Evolutionary conservation across 306 rosid genomes (phyloP).

Genomic region (Gastrolobium villosum): DNA sequence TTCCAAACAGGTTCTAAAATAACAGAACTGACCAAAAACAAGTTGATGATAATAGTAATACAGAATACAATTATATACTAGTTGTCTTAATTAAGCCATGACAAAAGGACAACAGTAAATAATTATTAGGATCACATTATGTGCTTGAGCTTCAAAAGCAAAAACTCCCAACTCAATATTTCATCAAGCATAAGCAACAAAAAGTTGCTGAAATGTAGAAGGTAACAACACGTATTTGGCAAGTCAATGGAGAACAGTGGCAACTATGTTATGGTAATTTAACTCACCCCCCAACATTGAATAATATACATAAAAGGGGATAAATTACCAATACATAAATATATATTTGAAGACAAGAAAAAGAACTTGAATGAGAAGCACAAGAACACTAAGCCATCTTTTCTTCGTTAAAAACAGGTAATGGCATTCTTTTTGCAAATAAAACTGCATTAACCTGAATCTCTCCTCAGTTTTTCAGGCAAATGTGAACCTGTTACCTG

Average conservation of each 20-base stretch:
- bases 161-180: constrained; percentile 33
- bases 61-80: constrained; percentile 9
- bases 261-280: constrained; percentile 42
- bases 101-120: not conserved
- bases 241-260: constrained; percentile 39
- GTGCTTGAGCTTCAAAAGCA: constrained; percentile 29
- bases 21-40: not conserved
- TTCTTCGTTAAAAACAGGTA: constrained; percentile 38
- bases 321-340: constrained; percentile 46
- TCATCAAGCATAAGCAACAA: constrained; percentile 31
- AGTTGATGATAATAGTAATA: not conserved
- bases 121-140: not conserved
- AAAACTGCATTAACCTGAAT: constrained; percentile 45
- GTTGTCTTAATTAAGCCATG: not conserved
- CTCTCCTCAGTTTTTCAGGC: constrained; percentile 56
- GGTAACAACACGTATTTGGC: constrained; percentile 35
- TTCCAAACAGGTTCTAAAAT: too few relatives aligned
- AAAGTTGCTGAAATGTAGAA: constrained; percentile 43
- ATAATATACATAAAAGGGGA: constrained; percentile 62
- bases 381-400: constrained; percentile 40
- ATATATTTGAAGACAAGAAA: constrained; percentile 43
- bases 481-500: constrained; percentile 67
- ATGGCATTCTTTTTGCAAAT: constrained; percentile 30
- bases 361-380: constrained; percentile 43
- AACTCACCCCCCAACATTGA: constrained; percentile 55